Conservation (phyloP, 108 stramenopile species). For the Cylindrotheca fusiformis region DNA sequence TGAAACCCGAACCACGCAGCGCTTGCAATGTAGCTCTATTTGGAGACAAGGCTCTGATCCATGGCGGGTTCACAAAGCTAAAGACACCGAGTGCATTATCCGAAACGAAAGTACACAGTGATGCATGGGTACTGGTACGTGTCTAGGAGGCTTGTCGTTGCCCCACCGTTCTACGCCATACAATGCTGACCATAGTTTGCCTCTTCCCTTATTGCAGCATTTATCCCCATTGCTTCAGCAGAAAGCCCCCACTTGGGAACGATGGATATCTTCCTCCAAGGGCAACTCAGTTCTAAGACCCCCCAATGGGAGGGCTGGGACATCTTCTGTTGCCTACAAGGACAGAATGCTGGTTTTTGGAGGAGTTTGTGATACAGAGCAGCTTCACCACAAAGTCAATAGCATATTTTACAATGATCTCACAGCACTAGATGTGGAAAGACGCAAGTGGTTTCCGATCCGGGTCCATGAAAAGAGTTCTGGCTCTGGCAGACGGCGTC, state of each 20-base stretch:
- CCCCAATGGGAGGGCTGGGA: constrained; percentile 69
- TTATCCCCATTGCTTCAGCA: constrained; percentile 60
- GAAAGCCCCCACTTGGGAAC: constrained; percentile 83
- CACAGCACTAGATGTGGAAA: constrained; percentile 78
- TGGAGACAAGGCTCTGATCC: constrained; percentile 59
- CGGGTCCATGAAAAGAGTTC: constrained; percentile 41
- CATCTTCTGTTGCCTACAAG: constrained; percentile 56
- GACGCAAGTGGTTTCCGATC: constrained; percentile 84
- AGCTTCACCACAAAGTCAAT: constrained; percentile 68
- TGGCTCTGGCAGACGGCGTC: constrained; percentile 40
- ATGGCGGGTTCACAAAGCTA: constrained; percentile 86
- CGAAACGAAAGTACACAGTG: constrained; percentile 78
- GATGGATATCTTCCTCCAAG: constrained; percentile 60
- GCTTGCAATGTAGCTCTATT: constrained; percentile 74
- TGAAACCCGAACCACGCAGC: constrained; percentile 73
- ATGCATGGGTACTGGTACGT: constrained; percentile 71
- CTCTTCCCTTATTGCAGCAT: constrained; percentile 16
- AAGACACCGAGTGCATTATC: constrained; percentile 31
- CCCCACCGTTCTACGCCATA: no score
- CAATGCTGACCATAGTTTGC: no score
- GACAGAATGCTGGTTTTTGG: constrained; percentile 80
- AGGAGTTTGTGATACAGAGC: constrained; percentile 82
- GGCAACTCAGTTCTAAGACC: constrained; percentile 22
- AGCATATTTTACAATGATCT: constrained; percentile 88
- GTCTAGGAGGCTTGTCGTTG: no score